Evolutionary conservation across 2,329 filamentous ascomycete genomes (phyloP).

Genomic region (Pseudogymnoascus verrucosus): DNA sequence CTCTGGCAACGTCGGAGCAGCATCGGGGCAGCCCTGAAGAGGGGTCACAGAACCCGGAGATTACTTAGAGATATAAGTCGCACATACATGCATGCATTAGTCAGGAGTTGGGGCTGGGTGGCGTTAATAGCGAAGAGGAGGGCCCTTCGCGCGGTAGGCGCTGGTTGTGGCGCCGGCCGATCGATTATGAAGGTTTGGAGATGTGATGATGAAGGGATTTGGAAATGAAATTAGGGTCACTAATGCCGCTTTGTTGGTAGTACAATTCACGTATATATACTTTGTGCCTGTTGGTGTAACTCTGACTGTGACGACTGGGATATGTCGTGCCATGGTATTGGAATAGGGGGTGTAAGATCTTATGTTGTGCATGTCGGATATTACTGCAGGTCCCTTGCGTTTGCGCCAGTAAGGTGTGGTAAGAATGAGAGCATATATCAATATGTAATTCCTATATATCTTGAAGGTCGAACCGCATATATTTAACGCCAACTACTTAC

Average conservation of each 20-base stretch:
- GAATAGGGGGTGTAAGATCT: not conserved
- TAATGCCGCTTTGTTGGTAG: not conserved
- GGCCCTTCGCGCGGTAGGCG: conserved; percentile 1
- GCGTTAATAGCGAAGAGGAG: conserved; percentile 4
- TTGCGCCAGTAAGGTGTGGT: not conserved
- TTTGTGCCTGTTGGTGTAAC: not conserved
- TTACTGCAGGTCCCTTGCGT: not conserved
- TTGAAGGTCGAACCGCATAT: not conserved
- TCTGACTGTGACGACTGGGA: not conserved
- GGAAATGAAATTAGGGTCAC: conserved; percentile 3
- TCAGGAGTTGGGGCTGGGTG: conserved; percentile 3
- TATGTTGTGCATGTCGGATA: not conserved
- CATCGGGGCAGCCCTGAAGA: not conserved
- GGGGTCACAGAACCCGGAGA: not conserved
- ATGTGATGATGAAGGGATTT: not conserved
- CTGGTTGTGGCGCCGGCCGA: conserved; percentile 6
- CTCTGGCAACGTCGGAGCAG: not conserved
- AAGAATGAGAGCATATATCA: not conserved
- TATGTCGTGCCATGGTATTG: not conserved
- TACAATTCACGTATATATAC: conserved; percentile 6
- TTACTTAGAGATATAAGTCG: conserved; percentile 3
- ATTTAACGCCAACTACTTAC: not conserved
- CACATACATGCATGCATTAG: conserved; percentile 4
- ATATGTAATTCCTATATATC: not conserved
- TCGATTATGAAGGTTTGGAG: not conserved